Evolutionary conservation across 2,329 filamentous ascomycete genomes (phyloP).

Genomic region (Ophiobolus disseminans): DNA sequence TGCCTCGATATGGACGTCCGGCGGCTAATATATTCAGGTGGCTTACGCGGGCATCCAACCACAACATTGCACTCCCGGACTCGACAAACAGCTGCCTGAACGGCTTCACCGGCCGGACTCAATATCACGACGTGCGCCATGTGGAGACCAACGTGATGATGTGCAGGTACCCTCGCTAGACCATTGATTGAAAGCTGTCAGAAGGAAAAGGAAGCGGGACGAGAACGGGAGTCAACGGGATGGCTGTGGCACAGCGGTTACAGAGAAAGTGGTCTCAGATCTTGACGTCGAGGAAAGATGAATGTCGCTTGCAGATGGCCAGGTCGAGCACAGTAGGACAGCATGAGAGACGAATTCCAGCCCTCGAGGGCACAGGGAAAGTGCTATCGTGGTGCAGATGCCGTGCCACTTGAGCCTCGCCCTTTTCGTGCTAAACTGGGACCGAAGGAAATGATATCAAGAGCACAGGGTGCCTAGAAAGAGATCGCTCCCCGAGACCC

Average conservation of each 20-base stretch:
- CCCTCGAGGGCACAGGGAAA: background rate
- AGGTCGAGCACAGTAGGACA: background rate
- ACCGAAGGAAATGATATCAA: background rate
- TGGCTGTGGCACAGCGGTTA: conserved; percentile 38
- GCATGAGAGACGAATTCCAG: conserved; percentile 1
- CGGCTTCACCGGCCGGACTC: conserved; percentile 17
- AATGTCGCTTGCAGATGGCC: background rate
- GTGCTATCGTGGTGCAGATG: background rate
- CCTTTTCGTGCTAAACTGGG: background rate
- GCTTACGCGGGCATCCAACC: conserved; percentile 37
- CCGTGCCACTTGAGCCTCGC: background rate
- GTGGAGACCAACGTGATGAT: conserved; percentile 32
- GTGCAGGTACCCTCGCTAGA: conserved; percentile 26
- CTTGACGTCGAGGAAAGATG: background rate
- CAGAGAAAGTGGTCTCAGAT: conserved; percentile 11
- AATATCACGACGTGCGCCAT: conserved; percentile 21
- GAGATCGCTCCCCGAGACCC: background rate
- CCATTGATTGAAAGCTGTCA: conserved; percentile 19
- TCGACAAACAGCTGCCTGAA: conserved; percentile 8
- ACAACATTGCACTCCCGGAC: conserved; percentile 22
- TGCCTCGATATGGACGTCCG: conserved; percentile 36
- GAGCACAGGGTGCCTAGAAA: background rate
- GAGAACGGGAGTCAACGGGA: conserved; percentile 17
- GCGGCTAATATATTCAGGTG: conserved; percentile 43
- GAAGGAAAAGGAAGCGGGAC: conserved; percentile 18